Evolutionary conservation across 179 eudicot species (phyloP).

Genomic region (Spinacia oleracea): DNA sequence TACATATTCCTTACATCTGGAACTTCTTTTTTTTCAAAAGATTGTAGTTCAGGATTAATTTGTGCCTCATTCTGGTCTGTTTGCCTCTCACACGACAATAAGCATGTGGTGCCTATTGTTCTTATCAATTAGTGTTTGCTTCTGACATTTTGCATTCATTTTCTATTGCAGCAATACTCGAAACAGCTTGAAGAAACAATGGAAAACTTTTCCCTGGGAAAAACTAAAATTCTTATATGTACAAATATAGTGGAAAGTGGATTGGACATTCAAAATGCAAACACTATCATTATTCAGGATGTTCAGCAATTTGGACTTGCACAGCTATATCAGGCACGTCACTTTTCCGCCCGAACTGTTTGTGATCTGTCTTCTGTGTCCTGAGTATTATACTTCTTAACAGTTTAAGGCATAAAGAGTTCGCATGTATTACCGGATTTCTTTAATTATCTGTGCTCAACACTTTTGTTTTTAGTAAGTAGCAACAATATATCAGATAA

Average conservation of each 20-base stretch:
- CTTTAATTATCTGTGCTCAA: not conserved
- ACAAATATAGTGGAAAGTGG: conserved; percentile 99
- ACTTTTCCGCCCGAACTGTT: conserved; percentile 7
- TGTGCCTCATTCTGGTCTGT: not conserved
- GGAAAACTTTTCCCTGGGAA: conserved; percentile 77
- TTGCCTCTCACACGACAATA: conserved; percentile 5
- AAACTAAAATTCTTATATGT: conserved; percentile 74
- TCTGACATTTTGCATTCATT: conserved; percentile 1
- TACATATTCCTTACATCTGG: no score
- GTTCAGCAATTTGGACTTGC: conserved; percentile 98
- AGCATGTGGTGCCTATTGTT: not conserved
- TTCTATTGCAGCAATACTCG: conserved; percentile 82
- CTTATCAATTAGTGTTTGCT: conserved; percentile 1
- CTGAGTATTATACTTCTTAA: not conserved
- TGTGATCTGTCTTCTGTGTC: not conserved
- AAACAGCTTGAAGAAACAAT: conserved; percentile 93
- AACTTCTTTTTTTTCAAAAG: not conserved
- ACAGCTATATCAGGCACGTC: conserved; percentile 87
- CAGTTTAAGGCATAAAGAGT: conserved; percentile 10
- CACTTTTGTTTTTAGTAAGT: not conserved
- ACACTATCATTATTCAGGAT: conserved; percentile 91
- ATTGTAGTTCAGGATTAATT: not conserved
- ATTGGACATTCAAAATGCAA: conserved; percentile 94
- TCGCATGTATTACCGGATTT: not conserved
- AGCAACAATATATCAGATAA: not conserved